Evolutionary conservation across 2,329 filamentous ascomycete species (phyloP), one percentile per base, ranked within the genome.

Genomic region (Aureobasidium namibiae): DNA sequence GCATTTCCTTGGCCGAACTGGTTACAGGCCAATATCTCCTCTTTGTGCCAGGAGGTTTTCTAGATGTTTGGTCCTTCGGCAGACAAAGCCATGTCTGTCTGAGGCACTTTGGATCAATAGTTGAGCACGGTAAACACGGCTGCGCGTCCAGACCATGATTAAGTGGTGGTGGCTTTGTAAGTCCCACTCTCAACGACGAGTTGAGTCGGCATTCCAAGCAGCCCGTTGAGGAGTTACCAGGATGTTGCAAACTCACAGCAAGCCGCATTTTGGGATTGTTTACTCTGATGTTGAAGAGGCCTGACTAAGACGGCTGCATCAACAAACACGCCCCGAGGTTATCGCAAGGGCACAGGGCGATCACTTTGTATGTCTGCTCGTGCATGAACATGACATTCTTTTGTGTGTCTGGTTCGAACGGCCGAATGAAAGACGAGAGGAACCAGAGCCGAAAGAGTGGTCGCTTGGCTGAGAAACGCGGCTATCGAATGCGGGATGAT

Each of bases 401-500:
- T 39, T 39, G 24, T 26, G 18, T 56, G 26, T 44, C 24, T 56
- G 13, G 52, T 34, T 3, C 34, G 18, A 44, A 56, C 52, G 52
- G 36, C n/a, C 16, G 33, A 24, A 56, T 31, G 24, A 41, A 53
- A 53, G 26, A 31, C 49, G 24, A 14, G n/a, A 16, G 24, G 34
- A 53, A 24, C 16, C 49, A 44, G 52, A 56, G 29, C 52, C 52
- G 39, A 44, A 56, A 54, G 26, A 21, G 49, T 41, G 23, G 36
- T 53, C 49, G 49, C 36, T 42, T 53, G 50, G 50, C 36, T 42
- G 36, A 53, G 23, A 33, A 56, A 56, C 39, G 39, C 52, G 52
- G 52, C 52, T 56, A 56, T 56, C 52, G 52, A 56, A 44, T 44
- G 52, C 52, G 52, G 52, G 38, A 42, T 44, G 39, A 56, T 53